phyloP scores from a whole-genome alignment of 306 rosid species.

The Geum urbanum region DNA sequence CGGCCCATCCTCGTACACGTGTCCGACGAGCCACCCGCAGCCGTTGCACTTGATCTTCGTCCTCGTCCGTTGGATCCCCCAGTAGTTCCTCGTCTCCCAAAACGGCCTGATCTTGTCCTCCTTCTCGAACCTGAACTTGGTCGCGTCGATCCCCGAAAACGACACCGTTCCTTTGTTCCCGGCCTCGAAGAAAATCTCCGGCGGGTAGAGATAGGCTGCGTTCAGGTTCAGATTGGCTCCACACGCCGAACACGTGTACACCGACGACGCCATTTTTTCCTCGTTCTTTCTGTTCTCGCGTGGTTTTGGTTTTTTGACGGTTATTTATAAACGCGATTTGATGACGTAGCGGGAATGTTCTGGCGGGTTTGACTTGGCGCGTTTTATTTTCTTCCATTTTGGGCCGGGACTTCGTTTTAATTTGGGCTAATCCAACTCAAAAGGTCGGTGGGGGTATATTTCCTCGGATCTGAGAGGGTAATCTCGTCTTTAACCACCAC shows the following conservation, averaged over 20 bases:
- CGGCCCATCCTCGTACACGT: conserved; percentile 81
- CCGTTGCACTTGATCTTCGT: conserved; percentile 68
- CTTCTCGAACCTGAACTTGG: conserved; percentile 65
- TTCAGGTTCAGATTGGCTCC: conserved; percentile 58
- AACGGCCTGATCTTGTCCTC: conserved; percentile 84
- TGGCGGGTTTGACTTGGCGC: background rate
- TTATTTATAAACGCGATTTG: background rate
- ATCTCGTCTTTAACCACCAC: background rate
- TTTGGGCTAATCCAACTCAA: background rate
- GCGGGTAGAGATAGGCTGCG: conserved; percentile 45
- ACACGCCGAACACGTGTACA: conserved; percentile 62
- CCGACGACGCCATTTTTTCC: background rate
- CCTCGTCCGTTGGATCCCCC: conserved; percentile 90
- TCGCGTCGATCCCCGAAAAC: conserved; percentile 53
- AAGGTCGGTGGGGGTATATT: background rate
- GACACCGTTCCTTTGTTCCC: conserved; percentile 78
- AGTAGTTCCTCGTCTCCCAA: conserved; percentile 70
- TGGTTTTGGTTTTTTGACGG: background rate
- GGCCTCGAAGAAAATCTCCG: conserved; percentile 77
- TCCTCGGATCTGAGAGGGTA: background rate
- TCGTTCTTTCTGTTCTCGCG: background rate
- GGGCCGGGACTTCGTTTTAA: background rate
- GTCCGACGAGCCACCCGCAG: conserved; percentile 52
- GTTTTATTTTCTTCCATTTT: background rate
- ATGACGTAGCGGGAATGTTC: background rate